Evolutionary conservation across 2,329 filamentous ascomycete species (phyloP), one percentile per base, ranked within the genome.

Genomic region (Fusarium veterinarium): DNA sequence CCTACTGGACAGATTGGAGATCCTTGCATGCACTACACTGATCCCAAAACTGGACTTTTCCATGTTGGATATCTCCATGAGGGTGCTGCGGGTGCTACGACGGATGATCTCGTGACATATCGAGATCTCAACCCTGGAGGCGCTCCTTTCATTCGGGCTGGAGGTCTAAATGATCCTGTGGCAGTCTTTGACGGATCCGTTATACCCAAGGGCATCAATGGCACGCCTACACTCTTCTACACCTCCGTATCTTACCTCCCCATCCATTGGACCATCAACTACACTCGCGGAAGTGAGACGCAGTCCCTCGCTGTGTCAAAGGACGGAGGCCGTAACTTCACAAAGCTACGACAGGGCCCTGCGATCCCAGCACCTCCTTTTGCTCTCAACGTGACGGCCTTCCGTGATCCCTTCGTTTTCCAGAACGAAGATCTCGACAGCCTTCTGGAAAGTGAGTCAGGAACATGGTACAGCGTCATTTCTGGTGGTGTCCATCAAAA

Each of bases 11-110:
- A 83, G 51, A 82, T 84, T 45, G 83, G 82, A 40, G 84, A 85
- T 62, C 83, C 83, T 16, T 84, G 83, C 63, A 83, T 83, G 80
- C 83, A 85, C 66, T 85, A 84, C 72, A 83, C 82, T 7, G 83
- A 85, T 61, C 82, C 83, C 5, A 74, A 78, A 30, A 85, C 83
- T 5, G 81, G 83, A 3, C 77, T 83, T 30, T 85, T 85, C 67
- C 83, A 86, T 30, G 79, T 85, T 40, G 84, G 82, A 33, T 86
- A 81, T 71, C 79, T 85, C n/a, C 80, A 82, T 53, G 64, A 72
- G 53, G 80, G 79, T 44, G 79, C 79, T 25, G 69, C 81, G n/a
- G 81, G 80, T 14, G 81, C 81, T 23, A 83, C 81, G 20, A 85
- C 84, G 0, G 78, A 81, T 44, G 82, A 86, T 55, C 76, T 86